Evolutionary conservation across 106 monocot species (phyloP), one percentile per base, ranked within the genome.

Genomic region (Dendrobium huoshanense): DNA sequence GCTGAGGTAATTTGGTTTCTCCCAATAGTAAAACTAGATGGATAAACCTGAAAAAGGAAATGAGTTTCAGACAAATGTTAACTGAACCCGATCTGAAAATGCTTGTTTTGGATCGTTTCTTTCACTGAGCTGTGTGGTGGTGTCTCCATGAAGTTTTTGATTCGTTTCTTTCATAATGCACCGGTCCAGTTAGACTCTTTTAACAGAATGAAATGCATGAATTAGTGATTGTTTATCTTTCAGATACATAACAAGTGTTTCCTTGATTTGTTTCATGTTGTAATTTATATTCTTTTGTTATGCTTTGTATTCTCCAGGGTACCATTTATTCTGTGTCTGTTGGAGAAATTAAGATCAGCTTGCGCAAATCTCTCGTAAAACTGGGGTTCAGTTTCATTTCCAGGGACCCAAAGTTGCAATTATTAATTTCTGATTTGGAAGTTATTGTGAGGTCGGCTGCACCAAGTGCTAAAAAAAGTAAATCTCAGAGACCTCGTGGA

Each of bases 321-420:
- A 61, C 87, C 80, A 78, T 99, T 59, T 89, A 95, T 67, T 95
- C 91, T 81, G n/a, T 99, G 83, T 93, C 87, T n/a, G 59, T 95
- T 82, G 95, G 95, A 80, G 95, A 99, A 88, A 88, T 99, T 64
- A 99, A 93, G 79, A 79, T 99, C 29, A 88, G 87, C 77, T 75
- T 95, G 59, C 88, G 81, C 5, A 88, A 85, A 73, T 88, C 92
- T 77, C 73, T 92, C 61, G 80, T 91, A 42, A 91, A 91, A 22
- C 80, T 91, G 41, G 92, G 98, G 10, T 82, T 89, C 75, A 87
- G 88, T 74, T 85, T 96, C 81, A 86, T 92, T 80, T 94, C 92
- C 42, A 80, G 87, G 78, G 87, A 93, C 54, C 93, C 92, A 82
- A 95, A 93, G 78, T 77, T 99, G 82, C 91, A 95, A 80, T 83